Base-by-base conservation (phyloP, 2,329 filamentous ascomycete genomes). In the Claviceps quebecensis region DNA sequence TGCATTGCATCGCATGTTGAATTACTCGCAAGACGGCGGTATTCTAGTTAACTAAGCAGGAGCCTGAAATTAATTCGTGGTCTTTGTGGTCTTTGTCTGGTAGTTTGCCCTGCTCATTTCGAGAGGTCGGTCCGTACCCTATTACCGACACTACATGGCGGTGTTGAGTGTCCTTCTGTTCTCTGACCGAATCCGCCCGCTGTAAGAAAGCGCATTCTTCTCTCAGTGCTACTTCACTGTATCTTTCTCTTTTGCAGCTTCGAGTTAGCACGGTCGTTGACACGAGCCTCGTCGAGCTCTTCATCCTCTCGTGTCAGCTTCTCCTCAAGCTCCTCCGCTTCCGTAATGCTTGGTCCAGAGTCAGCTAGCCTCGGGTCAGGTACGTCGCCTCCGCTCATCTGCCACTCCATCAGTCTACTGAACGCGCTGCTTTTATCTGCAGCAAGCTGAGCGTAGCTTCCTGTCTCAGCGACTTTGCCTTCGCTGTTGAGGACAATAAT, bases 371-470 rank as follows among this genome's bases (percentile, higher is more conserved):
- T 63, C 37, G 71, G 69, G 4, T 74, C 65, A 0, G 73, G 66
- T 8, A 73, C 62, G 52, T 95, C 88, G 8, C 86, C 85, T 13
- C 90, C 91, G 60, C 78, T 93, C 80, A 97, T 86, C 70, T 98
- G 93, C 90, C 90, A 97, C 68, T 97, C 91, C 93, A 98, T 98
- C 50, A 98, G 74, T 69, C 86, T 93, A 60, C 83, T 91, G 63
- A 98, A 98, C 2, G 90, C 88, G 49, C 91, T 94, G 9, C 84
- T 72, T 16, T 78, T 77, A 54, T 87, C 80, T 5, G 77, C 73
- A 49, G 83, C 86, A 22, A 98, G 77, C 56, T 88, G 78, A 23
- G 76, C 70, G 65, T 95, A 98, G 53, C 84, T 85, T 52, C 93
- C 93, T 56, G 86, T 86, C 66, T 98, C 91, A 2, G 91, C 93